A percentile compares a stretch with the other conserved stretches of the same genome.
Conservation (phyloP, 2,329 filamentous ascomycete species). For the Ophiosphaerella narmari region DNA sequence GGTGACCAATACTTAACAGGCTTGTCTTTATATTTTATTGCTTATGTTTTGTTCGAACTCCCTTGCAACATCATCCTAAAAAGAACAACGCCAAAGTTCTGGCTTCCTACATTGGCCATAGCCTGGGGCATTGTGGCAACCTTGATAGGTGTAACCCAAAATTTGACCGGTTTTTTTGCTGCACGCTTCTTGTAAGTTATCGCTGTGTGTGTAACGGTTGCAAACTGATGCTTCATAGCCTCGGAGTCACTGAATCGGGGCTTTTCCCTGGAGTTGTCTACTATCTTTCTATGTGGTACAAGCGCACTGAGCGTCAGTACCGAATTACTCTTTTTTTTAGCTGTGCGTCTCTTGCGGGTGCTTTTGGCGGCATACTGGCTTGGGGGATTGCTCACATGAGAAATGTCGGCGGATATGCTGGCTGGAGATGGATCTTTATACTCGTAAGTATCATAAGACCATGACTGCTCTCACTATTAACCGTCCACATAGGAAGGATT, state of each 20-base stretch:
- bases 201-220: neutral
- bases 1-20: slow-evolving; percentile 65
- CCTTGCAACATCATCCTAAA: slow-evolving; percentile 66
- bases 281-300: slow-evolving; percentile 68
- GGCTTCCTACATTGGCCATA: slow-evolving; percentile 55
- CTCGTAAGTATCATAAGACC: slow-evolving; percentile 25
- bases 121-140: slow-evolving; percentile 57
- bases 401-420: slow-evolving; percentile 52
- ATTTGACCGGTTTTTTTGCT: slow-evolving; percentile 52
- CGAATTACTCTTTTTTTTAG: slow-evolving; percentile 65
- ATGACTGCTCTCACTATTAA: neutral
- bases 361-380: slow-evolving; percentile 65
- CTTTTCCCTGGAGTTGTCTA: slow-evolving; percentile 53
- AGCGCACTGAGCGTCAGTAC: slow-evolving; percentile 62
- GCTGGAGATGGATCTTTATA: slow-evolving; percentile 51
- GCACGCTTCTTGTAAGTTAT: slow-evolving; percentile 52
- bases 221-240: slow-evolving; percentile 4
- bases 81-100: slow-evolving; percentile 58
- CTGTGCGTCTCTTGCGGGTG: slow-evolving; percentile 61
- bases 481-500: slow-evolving; percentile 36
- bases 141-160: slow-evolving; percentile 55
- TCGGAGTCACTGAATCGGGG: slow-evolving; percentile 44
- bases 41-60: slow-evolving; percentile 57
- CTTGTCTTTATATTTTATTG: slow-evolving; percentile 67
- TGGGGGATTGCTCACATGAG: slow-evolving; percentile 66